Evolutionary conservation across 1,139 yeast species (phyloP).

Genomic region (Yarrowia galli): DNA sequence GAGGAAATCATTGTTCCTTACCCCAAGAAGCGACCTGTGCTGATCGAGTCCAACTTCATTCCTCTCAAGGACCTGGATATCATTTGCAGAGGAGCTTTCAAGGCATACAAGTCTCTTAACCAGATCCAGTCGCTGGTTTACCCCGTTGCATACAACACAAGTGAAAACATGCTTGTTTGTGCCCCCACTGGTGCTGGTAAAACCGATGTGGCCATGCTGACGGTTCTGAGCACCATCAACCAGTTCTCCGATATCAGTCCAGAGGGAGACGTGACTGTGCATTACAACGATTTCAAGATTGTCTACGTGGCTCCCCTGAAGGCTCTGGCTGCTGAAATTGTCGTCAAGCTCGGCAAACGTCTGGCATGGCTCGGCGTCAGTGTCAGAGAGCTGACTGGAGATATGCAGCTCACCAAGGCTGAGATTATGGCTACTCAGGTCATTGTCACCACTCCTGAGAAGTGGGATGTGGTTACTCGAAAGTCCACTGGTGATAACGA

Average conservation of each 20-base stretch:
- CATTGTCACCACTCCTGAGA: slow-evolving; percentile 96
- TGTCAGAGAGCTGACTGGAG: slow-evolving; percentile 94
- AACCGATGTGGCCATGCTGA: slow-evolving; percentile 91
- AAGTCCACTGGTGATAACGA: slow-evolving; percentile 87
- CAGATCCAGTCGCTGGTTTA: slow-evolving; percentile 91
- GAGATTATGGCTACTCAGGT: slow-evolving; percentile 88
- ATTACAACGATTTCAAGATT: slow-evolving; percentile 83
- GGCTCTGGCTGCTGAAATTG: slow-evolving; percentile 97
- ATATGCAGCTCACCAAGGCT: slow-evolving; percentile 87
- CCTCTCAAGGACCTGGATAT: slow-evolving; percentile 64
- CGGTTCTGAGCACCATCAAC: slow-evolving; percentile 81
- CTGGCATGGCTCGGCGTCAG: slow-evolving; percentile 83
- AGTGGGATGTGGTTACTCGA: slow-evolving; percentile 98
- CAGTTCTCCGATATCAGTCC: slow-evolving; percentile 64
- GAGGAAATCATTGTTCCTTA: slow-evolving; percentile 89
- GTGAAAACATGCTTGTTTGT: slow-evolving; percentile 95
- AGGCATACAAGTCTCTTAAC: slow-evolving; percentile 77
- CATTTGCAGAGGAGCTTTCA: slow-evolving; percentile 84
- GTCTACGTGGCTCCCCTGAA: slow-evolving; percentile 96
- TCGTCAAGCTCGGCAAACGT: slow-evolving; percentile 82
- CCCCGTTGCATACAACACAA: slow-evolving; percentile 91
- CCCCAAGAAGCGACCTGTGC: slow-evolving; percentile 66
- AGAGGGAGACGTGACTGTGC: slow-evolving; percentile 61
- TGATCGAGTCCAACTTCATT: slow-evolving; percentile 49
- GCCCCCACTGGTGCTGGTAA: slow-evolving; percentile 99